Evolutionary conservation across 1,284 basidiomycete genomes (phyloP).

Genomic region (Naganishia sp.): DNA sequence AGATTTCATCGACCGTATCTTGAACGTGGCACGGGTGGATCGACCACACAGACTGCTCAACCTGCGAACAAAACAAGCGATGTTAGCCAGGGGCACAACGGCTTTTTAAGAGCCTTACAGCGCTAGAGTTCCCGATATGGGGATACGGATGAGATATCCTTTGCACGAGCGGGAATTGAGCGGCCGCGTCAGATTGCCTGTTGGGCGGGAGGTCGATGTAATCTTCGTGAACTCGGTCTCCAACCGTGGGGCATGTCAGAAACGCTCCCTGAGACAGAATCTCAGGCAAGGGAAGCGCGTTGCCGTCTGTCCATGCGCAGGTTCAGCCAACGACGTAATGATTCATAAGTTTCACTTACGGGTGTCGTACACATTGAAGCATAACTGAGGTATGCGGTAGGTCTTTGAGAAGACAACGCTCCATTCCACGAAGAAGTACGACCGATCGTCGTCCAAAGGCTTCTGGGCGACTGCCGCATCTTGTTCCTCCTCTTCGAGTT

Average conservation of each 20-base stretch:
- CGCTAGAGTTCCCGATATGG: not conserved
- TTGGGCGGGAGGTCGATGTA: constrained; percentile 12
- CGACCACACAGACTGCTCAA: constrained; percentile 14
- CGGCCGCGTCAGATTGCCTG: not conserved
- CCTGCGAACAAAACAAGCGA: not conserved
- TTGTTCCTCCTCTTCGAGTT: not conserved
- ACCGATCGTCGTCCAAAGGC: not conserved
- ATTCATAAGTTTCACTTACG: not conserved
- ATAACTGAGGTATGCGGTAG: constrained; percentile 23
- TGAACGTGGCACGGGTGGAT: constrained; percentile 23
- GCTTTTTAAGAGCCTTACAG: not conserved
- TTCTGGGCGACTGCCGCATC: not conserved
- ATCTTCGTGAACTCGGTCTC: constrained; percentile 1
- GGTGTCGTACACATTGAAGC: constrained; percentile 12
- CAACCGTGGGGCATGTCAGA: not conserved
- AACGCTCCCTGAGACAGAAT: not conserved
- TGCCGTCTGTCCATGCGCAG: not conserved
- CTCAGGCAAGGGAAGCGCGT: constrained; percentile 1
- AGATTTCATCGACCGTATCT: constrained; percentile 13
- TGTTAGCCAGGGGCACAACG: not conserved
- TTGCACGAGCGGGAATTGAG: constrained; percentile 11
- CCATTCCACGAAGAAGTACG: constrained; percentile 10
- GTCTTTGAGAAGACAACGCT: constrained; percentile 19
- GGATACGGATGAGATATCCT: constrained; percentile 19
- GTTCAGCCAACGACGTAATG: not conserved